These are phyloP conservation scores for Extremus antarcticus DNA, from an alignment of 495 filamentous ascomycete genomes.

Conservation along the genomic window DNA sequence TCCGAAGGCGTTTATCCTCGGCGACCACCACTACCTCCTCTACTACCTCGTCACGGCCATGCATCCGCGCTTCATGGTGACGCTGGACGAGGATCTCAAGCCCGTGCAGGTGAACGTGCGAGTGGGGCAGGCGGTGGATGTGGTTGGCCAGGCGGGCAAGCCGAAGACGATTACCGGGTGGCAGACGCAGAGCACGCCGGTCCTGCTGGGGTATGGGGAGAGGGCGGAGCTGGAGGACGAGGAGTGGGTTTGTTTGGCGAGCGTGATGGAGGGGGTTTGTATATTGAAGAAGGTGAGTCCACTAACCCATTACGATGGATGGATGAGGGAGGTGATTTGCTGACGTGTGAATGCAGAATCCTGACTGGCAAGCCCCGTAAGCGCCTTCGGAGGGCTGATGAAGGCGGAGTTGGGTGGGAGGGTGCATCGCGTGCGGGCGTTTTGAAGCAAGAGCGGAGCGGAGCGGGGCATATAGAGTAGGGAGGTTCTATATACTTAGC, in stretches of 20 bases:
- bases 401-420: background rate
- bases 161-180: conserved; percentile 99
- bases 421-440: background rate
- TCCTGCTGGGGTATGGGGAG: conserved; percentile 85
- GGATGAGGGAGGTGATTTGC: no score
- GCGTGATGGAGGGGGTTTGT: conserved; percentile 85
- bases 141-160: conserved; percentile 90
- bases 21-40: conserved; percentile 82
- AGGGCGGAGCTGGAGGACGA: conserved; percentile 95
- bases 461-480: background rate
- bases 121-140: conserved; percentile 95
- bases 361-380: conserved; percentile 4
- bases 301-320: no score
- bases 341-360: background rate
- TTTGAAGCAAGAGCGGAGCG: no score
- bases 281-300: conserved; percentile 91
- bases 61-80: conserved; percentile 91
- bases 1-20: conserved; percentile 86
- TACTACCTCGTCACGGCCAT: conserved; percentile 98
- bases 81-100: conserved; percentile 86
- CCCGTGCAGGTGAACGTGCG: conserved; percentile 92
- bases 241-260: conserved; percentile 84
- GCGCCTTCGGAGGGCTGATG: background rate
- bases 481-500: background rate
- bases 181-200: conserved; percentile 98